phyloP scores from a whole-genome alignment of 139 green algal genomes.

The Micractinium conductrix region DNA sequence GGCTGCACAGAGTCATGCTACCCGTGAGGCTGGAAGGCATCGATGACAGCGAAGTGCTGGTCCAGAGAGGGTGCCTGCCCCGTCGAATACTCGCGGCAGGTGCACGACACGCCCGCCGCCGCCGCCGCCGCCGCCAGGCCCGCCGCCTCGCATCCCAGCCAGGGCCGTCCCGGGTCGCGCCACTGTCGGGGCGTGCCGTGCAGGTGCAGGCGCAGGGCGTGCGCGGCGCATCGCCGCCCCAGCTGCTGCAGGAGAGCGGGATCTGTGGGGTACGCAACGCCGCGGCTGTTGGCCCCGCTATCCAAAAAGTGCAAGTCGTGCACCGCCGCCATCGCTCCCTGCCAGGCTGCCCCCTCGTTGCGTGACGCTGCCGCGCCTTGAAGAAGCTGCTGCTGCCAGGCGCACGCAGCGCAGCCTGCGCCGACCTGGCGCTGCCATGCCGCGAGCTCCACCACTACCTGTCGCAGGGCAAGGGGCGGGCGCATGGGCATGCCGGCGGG shows the following conservation, averaged over 20 bases:
- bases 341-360: not conserved
- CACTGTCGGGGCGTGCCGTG: conserved; percentile 67
- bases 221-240: not conserved
- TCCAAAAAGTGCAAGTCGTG: conserved; percentile 67
- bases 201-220: conserved; percentile 25
- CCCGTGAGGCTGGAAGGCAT: conserved; percentile 30
- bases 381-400: not conserved
- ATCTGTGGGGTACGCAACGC: conserved; percentile 54
- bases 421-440: conserved; percentile 24
- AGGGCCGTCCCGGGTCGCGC: conserved; percentile 47
- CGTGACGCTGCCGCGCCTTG: not conserved
- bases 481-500: too few relatives aligned
- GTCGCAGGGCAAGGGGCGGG: not conserved
- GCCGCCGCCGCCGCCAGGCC: conserved; percentile 24
- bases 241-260: conserved; percentile 1
- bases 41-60: conserved; percentile 56
- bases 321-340: not conserved
- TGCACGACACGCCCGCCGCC: conserved; percentile 25
- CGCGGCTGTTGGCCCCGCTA: conserved; percentile 64
- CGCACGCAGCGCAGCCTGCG: not conserved
- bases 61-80: conserved; percentile 32
- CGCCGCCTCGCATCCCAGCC: conserved; percentile 54
- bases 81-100: conserved; percentile 41
- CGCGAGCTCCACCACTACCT: conserved; percentile 61
- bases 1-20: not conserved